Evolutionary conservation across 2,329 filamentous ascomycete genomes (phyloP).

Genomic region (Periconia sp.): DNA sequence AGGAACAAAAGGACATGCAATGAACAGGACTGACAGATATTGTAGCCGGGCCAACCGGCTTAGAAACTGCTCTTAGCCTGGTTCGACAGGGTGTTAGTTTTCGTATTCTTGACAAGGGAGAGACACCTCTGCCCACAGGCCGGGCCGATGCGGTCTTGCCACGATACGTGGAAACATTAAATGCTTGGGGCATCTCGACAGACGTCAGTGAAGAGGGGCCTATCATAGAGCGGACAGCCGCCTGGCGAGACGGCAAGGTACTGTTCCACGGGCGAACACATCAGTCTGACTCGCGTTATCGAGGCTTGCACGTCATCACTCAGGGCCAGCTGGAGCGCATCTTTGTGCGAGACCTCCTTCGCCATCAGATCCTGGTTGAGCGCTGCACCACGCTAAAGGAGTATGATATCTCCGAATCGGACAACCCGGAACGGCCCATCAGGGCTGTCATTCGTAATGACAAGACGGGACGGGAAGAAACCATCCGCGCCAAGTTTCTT

Average conservation of each 20-base stretch:
- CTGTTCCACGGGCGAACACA: constrained; percentile 30
- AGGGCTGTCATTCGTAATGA: constrained; percentile 22
- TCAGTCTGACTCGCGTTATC: constrained; percentile 44
- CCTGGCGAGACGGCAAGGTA: constrained; percentile 38
- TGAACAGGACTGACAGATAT: neutral
- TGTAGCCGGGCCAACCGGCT: constrained; percentile 40
- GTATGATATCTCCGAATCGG: constrained; percentile 7
- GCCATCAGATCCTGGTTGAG: constrained; percentile 42
- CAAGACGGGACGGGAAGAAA: constrained; percentile 25
- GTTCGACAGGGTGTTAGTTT: constrained; percentile 42
- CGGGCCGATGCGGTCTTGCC: constrained; percentile 35
- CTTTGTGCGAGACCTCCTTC: constrained; percentile 43
- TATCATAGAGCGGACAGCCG: constrained; percentile 35
- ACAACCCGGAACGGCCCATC: neutral
- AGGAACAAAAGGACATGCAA: neutral
- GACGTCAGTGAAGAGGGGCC: constrained; percentile 43
- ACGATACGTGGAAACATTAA: constrained; percentile 16
- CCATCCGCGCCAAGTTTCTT: constrained; percentile 38
- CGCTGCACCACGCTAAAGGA: constrained; percentile 25
- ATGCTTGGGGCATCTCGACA: constrained; percentile 24
- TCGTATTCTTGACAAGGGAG: constrained; percentile 43
- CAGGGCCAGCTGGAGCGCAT: constrained; percentile 47
- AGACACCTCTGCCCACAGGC: constrained; percentile 30
- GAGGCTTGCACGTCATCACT: constrained; percentile 45
- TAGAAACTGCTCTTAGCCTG: constrained; percentile 38